Conservation (phyloP, 2,329 filamentous ascomycete genomes). For the Diaporthe australafricana region DNA sequence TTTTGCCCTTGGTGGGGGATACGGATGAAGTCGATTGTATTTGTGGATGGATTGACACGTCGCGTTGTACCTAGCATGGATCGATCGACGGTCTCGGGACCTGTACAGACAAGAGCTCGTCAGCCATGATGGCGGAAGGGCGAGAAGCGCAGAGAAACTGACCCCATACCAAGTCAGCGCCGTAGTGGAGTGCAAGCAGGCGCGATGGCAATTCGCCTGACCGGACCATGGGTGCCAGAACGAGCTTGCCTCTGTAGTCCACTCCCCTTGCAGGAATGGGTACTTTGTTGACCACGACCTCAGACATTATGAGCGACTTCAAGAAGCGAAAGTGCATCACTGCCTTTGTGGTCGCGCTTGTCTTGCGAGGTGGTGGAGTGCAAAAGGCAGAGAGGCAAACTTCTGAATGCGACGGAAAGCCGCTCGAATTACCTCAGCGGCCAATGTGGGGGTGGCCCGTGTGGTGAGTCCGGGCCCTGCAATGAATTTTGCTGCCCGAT, state of each 20-base stretch:
- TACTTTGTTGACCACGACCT: constrained; percentile 69
- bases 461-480: neutral
- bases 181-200: constrained; percentile 90
- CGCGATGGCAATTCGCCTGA: constrained; percentile 95
- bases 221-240: constrained; percentile 97
- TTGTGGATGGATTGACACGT: constrained; percentile 78
- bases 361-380: neutral
- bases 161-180: constrained; percentile 97
- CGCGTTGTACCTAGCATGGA: constrained; percentile 90
- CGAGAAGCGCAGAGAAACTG: constrained; percentile 44
- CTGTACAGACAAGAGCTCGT: constrained; percentile 52
- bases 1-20: constrained; percentile 75
- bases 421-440: neutral
- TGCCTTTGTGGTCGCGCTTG: neutral
- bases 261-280: constrained; percentile 90
- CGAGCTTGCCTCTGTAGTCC: constrained; percentile 93
- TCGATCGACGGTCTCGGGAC: constrained; percentile 93
- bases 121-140: constrained; percentile 17
- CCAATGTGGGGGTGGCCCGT: neutral
- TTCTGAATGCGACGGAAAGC: neutral
- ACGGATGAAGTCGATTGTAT: constrained; percentile 87
- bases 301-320: constrained; percentile 62
- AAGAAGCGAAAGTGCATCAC: constrained; percentile 34
- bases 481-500: neutral
- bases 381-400: neutral